These are phyloP conservation scores for Cladosporium sphaerospermum DNA, from an alignment of 2,329 filamentous ascomycete genomes.

Conservation along the genomic window DNA sequence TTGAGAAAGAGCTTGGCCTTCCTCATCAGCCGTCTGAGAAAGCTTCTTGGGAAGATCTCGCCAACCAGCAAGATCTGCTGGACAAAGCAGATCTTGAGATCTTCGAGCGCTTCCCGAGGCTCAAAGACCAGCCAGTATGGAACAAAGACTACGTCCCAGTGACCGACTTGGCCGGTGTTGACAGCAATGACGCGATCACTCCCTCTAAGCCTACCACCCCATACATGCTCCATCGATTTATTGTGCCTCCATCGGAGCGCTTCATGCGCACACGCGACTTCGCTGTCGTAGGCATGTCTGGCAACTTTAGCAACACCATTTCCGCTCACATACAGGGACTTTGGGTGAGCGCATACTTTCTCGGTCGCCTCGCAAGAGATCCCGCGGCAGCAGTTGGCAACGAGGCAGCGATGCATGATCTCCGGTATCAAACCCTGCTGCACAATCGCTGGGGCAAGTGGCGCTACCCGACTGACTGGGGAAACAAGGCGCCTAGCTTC, in stretches of 20 bases:
- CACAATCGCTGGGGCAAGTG: slow-evolving; percentile 63
- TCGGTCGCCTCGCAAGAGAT: slow-evolving; percentile 39
- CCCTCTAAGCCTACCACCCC: slow-evolving; percentile 14
- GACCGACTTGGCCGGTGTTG: slow-evolving; percentile 10
- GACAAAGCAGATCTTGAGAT: slow-evolving; percentile 47
- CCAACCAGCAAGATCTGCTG: slow-evolving; percentile 23
- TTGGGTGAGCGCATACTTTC: slow-evolving; percentile 57
- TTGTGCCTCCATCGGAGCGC: slow-evolving; percentile 32
- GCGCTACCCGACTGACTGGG: slow-evolving; percentile 62
- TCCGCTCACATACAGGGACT: slow-evolving; percentile 36
- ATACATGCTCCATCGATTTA: slow-evolving; percentile 39
- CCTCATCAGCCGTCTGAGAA: slow-evolving; percentile 25
- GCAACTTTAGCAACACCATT: slow-evolving; percentile 33
- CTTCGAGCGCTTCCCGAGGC: slow-evolving; percentile 45
- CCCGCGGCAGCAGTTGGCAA: slow-evolving; percentile 20
- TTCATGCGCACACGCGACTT: slow-evolving; percentile 30
- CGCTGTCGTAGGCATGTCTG: slow-evolving; percentile 36
- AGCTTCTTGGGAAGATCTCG: slow-evolving; percentile 3
- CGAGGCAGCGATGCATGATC: slow-evolving; percentile 35
- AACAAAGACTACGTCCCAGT: slow-evolving; percentile 13
- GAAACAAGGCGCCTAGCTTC: slow-evolving; percentile 58
- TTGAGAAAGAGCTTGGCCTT: slow-evolving; percentile 6
- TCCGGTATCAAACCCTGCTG: slow-evolving; percentile 41
- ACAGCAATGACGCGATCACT: neutral
- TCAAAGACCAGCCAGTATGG: slow-evolving; percentile 43